Conservation (phyloP, 306 rosid species). For the Castanea mollissima region DNA sequence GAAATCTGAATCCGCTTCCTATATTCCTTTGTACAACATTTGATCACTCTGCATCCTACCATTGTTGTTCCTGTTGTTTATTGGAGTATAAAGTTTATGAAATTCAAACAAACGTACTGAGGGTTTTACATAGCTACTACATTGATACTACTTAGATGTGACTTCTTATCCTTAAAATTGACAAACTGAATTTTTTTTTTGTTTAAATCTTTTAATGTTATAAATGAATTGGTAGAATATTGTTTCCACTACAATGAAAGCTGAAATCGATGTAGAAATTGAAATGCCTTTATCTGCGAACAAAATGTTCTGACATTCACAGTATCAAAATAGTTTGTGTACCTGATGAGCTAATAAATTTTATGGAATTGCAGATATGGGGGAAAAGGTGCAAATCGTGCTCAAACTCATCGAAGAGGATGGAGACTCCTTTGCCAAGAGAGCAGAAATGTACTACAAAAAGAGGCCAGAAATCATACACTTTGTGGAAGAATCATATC, state of each 20-base stretch:
- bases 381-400: slow-evolving; percentile 63
- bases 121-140: not conserved
- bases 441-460: slow-evolving; percentile 97
- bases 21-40: no score
- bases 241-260: not conserved
- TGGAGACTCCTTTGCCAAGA: slow-evolving; percentile 96
- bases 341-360: slow-evolving; percentile 12
- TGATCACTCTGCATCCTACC: no score
- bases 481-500: slow-evolving; percentile 82
- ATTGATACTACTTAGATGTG: not conserved
- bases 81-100: not conserved
- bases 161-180: not conserved
- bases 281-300: not conserved
- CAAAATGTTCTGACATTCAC: not conserved
- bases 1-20: no score
- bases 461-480: slow-evolving; percentile 82
- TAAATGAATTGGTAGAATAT: not conserved
- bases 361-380: slow-evolving; percentile 71
- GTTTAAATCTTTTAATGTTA: no score
- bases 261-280: not conserved
- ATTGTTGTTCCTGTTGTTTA: no score
- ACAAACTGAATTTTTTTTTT: not conserved
- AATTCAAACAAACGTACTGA: not conserved
- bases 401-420: slow-evolving; percentile 69
- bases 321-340: slow-evolving; percentile 1